Conservation (phyloP, 768 basidiomycete genomes). For the Brasilioporus rufonigricans region DNA sequence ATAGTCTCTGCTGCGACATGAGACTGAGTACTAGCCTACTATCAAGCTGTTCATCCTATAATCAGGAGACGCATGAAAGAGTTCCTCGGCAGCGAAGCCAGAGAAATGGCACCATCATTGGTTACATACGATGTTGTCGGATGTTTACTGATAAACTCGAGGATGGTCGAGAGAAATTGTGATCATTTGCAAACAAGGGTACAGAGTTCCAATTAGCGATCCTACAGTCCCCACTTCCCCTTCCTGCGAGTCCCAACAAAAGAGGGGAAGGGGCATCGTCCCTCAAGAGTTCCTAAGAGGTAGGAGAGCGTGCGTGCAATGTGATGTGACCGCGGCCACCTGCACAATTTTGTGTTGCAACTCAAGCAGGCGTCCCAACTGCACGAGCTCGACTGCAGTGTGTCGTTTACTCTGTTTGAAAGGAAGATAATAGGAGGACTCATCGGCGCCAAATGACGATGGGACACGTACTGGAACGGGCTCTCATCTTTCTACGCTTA, state of each 20-base stretch:
- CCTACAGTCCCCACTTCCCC: conserved; percentile 21
- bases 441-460: background rate
- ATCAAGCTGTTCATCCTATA: too few species aligned
- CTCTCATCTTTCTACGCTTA: conserved; percentile 95
- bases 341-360: conserved; percentile 13
- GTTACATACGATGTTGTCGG: too few species aligned
- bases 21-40: too few species aligned
- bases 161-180: background rate
- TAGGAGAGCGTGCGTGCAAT: conserved; percentile 27
- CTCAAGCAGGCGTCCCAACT: conserved; percentile 14
- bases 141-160: background rate
- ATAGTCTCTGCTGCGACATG: too few species aligned
- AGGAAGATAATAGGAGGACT: background rate
- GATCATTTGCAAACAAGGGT: conserved; percentile 20
- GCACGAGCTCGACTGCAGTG: conserved; percentile 29
- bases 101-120: too few species aligned
- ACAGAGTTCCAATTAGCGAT: conserved; percentile 24
- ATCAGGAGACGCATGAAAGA: too few species aligned
- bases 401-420: conserved; percentile 36
- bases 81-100: too few species aligned
- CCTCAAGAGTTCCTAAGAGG: conserved; percentile 25
- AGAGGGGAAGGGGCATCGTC: conserved; percentile 16
- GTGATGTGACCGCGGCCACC: conserved; percentile 15
- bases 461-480: conserved; percentile 77
- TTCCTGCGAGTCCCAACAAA: conserved; percentile 25